phyloP scores from a whole-genome alignment of 2,329 filamentous ascomycete genomes.

The Calonectria pseudoreteaudii region DNA sequence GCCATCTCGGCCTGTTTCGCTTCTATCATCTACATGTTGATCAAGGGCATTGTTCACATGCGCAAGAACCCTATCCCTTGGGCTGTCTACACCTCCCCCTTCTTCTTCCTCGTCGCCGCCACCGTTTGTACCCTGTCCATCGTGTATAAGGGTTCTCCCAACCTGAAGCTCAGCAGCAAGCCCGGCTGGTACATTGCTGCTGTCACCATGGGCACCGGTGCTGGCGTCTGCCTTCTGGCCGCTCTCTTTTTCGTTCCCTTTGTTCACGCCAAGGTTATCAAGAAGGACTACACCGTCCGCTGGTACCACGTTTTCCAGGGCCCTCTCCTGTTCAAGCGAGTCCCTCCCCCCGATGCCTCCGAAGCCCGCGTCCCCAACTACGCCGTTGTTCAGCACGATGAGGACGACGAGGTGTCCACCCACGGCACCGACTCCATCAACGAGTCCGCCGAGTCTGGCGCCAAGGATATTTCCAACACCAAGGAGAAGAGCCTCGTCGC shows the following conservation, averaged over 20 bases:
- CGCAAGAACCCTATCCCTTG: slow-evolving; percentile 78
- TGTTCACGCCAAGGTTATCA: slow-evolving; percentile 74
- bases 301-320: slow-evolving; percentile 73
- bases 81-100: slow-evolving; percentile 79
- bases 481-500: slow-evolving; percentile 57
- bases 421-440: slow-evolving; percentile 39
- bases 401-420: slow-evolving; percentile 56
- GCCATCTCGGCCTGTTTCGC: slow-evolving; percentile 73
- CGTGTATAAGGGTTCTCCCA: slow-evolving; percentile 83
- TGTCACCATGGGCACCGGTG: slow-evolving; percentile 74
- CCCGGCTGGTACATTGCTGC: slow-evolving; percentile 74
- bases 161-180: slow-evolving; percentile 54
- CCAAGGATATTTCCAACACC: slow-evolving; percentile 39
- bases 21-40: slow-evolving; percentile 76
- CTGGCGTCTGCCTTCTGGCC: slow-evolving; percentile 68
- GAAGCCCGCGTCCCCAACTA: slow-evolving; percentile 76
- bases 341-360: slow-evolving; percentile 63
- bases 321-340: slow-evolving; percentile 73
- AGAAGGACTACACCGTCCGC: slow-evolving; percentile 73
- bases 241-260: slow-evolving; percentile 81
- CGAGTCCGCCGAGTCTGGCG: slow-evolving; percentile 55
- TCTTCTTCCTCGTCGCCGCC: slow-evolving; percentile 82
- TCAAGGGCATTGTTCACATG: slow-evolving; percentile 73
- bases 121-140: slow-evolving; percentile 82
- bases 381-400: slow-evolving; percentile 76